These are phyloP conservation scores for Psidium guajava DNA, from an alignment of 345 rosid species.

Conservation along the genomic window DNA sequence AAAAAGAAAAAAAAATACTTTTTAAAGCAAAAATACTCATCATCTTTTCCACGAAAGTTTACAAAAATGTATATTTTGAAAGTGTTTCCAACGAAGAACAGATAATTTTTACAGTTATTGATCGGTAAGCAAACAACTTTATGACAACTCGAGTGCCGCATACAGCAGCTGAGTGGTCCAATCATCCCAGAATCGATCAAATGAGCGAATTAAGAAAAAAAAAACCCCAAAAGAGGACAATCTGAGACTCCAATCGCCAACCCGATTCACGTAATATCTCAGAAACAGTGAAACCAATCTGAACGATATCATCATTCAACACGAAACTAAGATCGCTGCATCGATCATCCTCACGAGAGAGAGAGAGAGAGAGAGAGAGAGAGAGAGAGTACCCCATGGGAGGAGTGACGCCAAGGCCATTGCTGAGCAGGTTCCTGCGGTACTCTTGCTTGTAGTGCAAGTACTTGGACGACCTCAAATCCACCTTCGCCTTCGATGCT, in stretches of 20 bases:
- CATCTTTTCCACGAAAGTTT: not conserved
- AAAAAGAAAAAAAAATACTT: not conserved
- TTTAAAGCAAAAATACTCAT: not conserved
- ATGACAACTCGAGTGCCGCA: not conserved
- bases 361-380: not conserved
- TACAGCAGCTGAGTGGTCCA: not conserved
- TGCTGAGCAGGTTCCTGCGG: constrained; percentile 39
- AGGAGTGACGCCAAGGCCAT: constrained; percentile 68
- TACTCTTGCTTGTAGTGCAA: constrained; percentile 10
- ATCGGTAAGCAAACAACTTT: not conserved
- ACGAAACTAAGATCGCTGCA: not conserved
- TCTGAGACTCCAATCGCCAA: not conserved
- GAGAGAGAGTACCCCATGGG: constrained; percentile 52
- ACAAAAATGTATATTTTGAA: not conserved
- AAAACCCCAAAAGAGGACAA: not conserved
- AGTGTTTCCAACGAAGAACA: not conserved
- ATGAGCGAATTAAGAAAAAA: not conserved
- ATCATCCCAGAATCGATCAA: not conserved
- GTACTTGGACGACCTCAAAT: not conserved
- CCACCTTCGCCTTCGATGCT: not conserved
- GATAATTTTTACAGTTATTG: not conserved
- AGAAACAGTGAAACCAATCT: not conserved
- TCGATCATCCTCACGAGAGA: not conserved
- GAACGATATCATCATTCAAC: not conserved
- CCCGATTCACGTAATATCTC: not conserved